Conservation (phyloP, 768 basidiomycete genomes). For the Rhizopogon sp. region DNA sequence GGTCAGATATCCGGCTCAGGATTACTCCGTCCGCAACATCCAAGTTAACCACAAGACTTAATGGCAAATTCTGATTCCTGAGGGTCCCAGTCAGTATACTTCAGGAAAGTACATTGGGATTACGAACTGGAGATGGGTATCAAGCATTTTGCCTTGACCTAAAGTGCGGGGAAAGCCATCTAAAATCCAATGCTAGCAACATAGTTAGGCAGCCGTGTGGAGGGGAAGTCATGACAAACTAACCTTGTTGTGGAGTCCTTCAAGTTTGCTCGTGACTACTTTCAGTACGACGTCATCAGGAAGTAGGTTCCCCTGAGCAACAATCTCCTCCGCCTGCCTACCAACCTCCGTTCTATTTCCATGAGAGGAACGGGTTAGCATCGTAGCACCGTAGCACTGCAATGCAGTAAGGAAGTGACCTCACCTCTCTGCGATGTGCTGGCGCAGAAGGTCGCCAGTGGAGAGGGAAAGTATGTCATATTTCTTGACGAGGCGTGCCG, state of each 20-base stretch:
- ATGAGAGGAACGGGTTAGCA: neutral
- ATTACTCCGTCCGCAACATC: slow-evolving; percentile 88
- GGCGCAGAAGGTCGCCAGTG: slow-evolving; percentile 80
- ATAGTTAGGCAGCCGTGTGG: neutral
- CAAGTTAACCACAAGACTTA: slow-evolving; percentile 81
- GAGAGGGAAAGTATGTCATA: slow-evolving; percentile 77
- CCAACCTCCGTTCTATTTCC: slow-evolving; percentile 61
- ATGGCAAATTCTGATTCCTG: slow-evolving; percentile 58
- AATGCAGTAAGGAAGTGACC: slow-evolving; percentile 10
- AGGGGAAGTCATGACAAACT: neutral
- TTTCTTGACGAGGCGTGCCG: slow-evolving; percentile 68
- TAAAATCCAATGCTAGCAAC: slow-evolving; percentile 76
- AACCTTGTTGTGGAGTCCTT: slow-evolving; percentile 63
- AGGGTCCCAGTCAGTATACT: neutral
- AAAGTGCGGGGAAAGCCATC: slow-evolving; percentile 92
- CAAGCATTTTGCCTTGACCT: slow-evolving; percentile 75
- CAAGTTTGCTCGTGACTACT: slow-evolving; percentile 69
- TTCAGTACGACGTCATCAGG: slow-evolving; percentile 78
- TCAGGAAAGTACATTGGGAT: neutral
- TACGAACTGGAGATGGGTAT: slow-evolving; percentile 65
- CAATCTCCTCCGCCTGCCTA: slow-evolving; percentile 66
- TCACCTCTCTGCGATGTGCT: slow-evolving; percentile 69
- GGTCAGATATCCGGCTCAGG: slow-evolving; percentile 80
- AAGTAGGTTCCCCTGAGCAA: slow-evolving; percentile 72
- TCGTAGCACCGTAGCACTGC: neutral